Conservation (phyloP, 1,139 yeast genomes). For the Yamadazyma siamensis region DNA sequence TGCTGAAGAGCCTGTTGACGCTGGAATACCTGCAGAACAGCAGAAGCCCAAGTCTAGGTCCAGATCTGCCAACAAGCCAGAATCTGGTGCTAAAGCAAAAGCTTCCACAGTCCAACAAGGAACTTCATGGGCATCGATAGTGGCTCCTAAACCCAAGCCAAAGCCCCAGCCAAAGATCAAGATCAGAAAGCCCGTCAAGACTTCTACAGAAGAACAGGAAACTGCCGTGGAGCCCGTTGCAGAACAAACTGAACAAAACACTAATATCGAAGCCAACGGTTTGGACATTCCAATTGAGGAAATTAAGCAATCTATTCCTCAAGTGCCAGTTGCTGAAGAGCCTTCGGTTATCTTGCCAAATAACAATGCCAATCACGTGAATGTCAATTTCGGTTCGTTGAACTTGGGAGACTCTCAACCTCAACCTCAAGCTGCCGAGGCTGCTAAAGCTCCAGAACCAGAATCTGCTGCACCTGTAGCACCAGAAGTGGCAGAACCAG, state of each 20-base stretch:
- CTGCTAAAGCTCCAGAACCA: slow-evolving; percentile 8
- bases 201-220: slow-evolving; percentile 10
- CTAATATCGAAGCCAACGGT: slow-evolving; percentile 6
- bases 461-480: slow-evolving; percentile 13
- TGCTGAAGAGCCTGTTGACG: slow-evolving; percentile 1
- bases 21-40: not conserved
- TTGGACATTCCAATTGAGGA: slow-evolving; percentile 15
- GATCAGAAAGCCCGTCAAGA: slow-evolving; percentile 9
- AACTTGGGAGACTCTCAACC: slow-evolving; percentile 45
- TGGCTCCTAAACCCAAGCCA: slow-evolving; percentile 48
- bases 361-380: slow-evolving; percentile 51
- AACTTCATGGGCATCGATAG: slow-evolving; percentile 56
- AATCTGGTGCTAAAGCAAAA: slow-evolving; percentile 27
- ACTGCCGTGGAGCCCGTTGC: slow-evolving; percentile 3
- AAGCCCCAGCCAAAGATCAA: slow-evolving; percentile 16
- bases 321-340: slow-evolving; percentile 13
- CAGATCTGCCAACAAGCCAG: slow-evolving; percentile 21
- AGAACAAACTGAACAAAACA: slow-evolving; percentile 5
- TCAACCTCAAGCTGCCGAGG: slow-evolving; percentile 8
- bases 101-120: slow-evolving; percentile 14
- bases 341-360: slow-evolving; percentile 65
- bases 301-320: slow-evolving; percentile 14
- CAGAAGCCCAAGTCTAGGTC: slow-evolving; percentile 5
- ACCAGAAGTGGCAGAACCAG: slow-evolving; percentile 4
- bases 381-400: slow-evolving; percentile 70